phyloP scores from a whole-genome alignment of 768 basidiomycete genomes.

The Termitomyces sp. region DNA sequence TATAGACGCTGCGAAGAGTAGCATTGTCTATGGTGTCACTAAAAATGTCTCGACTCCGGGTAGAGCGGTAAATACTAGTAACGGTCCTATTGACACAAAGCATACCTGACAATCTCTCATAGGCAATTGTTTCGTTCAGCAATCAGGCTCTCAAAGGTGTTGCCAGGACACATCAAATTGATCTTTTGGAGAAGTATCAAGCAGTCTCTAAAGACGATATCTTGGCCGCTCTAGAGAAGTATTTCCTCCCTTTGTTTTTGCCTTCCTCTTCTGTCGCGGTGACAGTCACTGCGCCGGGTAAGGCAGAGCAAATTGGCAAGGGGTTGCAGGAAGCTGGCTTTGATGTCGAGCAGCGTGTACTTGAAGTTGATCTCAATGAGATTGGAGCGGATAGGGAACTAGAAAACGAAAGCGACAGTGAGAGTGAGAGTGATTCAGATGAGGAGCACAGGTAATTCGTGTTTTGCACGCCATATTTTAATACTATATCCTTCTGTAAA shows the following conservation, averaged over 20 bases:
- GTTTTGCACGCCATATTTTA: not conserved
- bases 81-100: not conserved
- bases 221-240: slow-evolving; percentile 57
- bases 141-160: slow-evolving; percentile 92
- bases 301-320: slow-evolving; percentile 65
- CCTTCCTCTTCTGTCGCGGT: slow-evolving; percentile 72
- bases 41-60: slow-evolving; percentile 79
- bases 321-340: slow-evolving; percentile 70
- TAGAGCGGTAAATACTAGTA: slow-evolving; percentile 63
- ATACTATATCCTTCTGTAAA: not conserved
- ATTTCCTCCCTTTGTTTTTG: slow-evolving; percentile 85
- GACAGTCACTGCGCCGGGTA: slow-evolving; percentile 80
- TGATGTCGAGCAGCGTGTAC: slow-evolving; percentile 65
- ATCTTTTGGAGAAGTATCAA: slow-evolving; percentile 78
- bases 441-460: not conserved
- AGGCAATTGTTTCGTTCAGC: slow-evolving; percentile 81
- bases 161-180: slow-evolving; percentile 65
- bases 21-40: slow-evolving; percentile 81
- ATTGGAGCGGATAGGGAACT: slow-evolving; percentile 29
- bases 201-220: slow-evolving; percentile 79
- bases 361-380: slow-evolving; percentile 59
- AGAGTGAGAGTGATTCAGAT: slow-evolving; percentile 26
- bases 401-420: slow-evolving; percentile 31
- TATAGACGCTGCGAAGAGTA: slow-evolving; percentile 89
- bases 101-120: slow-evolving; percentile 4